Percentiles rank a stretch among this genome's conserved stretches.
Evolutionary conservation across 2,329 filamentous ascomycete species (phyloP).

Genomic region (Pseudocercospora ulei): DNA sequence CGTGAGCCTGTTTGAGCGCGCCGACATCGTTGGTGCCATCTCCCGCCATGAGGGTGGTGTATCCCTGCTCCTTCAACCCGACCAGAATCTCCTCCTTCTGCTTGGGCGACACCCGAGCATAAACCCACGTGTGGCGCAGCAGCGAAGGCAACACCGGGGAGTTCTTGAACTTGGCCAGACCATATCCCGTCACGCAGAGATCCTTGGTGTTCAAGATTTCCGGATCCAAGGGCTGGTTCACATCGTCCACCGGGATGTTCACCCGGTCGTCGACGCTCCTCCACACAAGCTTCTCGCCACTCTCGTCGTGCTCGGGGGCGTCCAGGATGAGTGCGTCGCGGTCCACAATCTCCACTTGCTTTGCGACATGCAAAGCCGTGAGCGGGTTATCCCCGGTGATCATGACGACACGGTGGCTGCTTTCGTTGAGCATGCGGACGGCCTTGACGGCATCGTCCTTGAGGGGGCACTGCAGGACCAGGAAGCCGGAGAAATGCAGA

Average conservation of each 20-base stretch:
- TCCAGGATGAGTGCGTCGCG: slow-evolving; percentile 90
- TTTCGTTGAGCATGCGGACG: slow-evolving; percentile 95
- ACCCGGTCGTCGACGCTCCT: slow-evolving; percentile 86
- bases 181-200: slow-evolving; percentile 91
- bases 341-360: slow-evolving; percentile 94
- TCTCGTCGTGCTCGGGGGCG: slow-evolving; percentile 78
- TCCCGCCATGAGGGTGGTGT: slow-evolving; percentile 97
- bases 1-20: slow-evolving; percentile 93
- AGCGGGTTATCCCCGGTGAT: slow-evolving; percentile 97
- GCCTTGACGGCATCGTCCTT: slow-evolving; percentile 94
- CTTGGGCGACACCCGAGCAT: slow-evolving; percentile 94
- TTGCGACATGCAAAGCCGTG: slow-evolving; percentile 89
- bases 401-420: slow-evolving; percentile 97
- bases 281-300: slow-evolving; percentile 78
- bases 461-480: slow-evolving; percentile 87
- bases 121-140: slow-evolving; percentile 88
- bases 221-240: slow-evolving; percentile 65
- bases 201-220: slow-evolving; percentile 78
- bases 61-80: slow-evolving; percentile 89
- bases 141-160: slow-evolving; percentile 67
- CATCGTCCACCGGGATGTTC: slow-evolving; percentile 73
- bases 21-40: slow-evolving; percentile 98
- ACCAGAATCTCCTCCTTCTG: slow-evolving; percentile 98
- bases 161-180: slow-evolving; percentile 76
- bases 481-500: slow-evolving; percentile 83